These are phyloP conservation scores for Petrea volubilis DNA, from an alignment of 257 asterid species.

Conservation along the genomic window DNA sequence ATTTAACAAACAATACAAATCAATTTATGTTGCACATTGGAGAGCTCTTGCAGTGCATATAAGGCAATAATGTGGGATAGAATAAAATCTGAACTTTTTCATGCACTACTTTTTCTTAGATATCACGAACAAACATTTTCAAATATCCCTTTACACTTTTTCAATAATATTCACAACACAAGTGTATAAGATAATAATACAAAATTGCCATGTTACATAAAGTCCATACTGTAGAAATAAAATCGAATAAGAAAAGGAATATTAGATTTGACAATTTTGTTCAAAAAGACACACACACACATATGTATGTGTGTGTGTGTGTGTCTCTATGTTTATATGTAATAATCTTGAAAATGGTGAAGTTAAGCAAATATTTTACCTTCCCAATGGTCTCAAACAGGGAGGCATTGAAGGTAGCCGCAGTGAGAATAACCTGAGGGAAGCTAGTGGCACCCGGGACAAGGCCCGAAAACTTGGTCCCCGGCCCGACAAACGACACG, in stretches of 20 bases:
- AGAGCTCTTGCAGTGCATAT: neutral
- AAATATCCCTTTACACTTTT: no score
- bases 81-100: neutral
- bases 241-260: no score
- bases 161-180: no score
- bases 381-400: constrained; percentile 62
- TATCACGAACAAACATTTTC: neutral
- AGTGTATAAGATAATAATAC: no score
- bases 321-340: no score
- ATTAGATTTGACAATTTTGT: neutral
- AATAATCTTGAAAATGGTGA: constrained; percentile 1
- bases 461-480: constrained; percentile 41
- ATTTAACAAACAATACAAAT: constrained; percentile 8
- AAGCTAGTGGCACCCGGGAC: constrained; percentile 88
- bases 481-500: constrained; percentile 61
- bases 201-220: no score
- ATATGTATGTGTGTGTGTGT: no score
- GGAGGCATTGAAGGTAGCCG: constrained; percentile 63
- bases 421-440: constrained; percentile 71
- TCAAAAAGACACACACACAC: neutral
- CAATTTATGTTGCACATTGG: neutral
- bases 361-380: constrained; percentile 30
- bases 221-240: no score
- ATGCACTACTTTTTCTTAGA: neutral
- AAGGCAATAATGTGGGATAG: neutral